Evolutionary conservation across 139 green algal genomes (phyloP).

Genomic region (Picochlorum sp.): DNA sequence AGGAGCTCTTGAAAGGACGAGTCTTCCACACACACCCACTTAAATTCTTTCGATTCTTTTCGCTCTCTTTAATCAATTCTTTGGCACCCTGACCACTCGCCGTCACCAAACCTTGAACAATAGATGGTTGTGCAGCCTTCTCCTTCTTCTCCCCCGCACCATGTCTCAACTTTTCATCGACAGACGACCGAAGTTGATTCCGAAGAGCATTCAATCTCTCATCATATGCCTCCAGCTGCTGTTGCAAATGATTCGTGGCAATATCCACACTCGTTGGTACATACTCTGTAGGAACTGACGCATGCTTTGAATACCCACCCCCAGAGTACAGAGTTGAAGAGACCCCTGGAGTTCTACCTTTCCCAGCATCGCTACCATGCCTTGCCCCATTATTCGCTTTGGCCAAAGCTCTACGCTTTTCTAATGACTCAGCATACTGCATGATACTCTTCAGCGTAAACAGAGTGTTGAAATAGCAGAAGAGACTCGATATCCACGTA

Average conservation of each 20-base stretch:
- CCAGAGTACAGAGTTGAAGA: too few species aligned
- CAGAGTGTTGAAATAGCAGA: too few species aligned
- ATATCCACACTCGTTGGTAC: neutral
- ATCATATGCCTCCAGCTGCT: conserved; percentile 7
- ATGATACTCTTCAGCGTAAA: too few species aligned
- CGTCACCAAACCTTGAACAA: conserved; percentile 15
- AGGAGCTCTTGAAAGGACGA: conserved; percentile 9
- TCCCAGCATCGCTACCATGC: too few species aligned
- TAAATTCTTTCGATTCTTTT: neutral
- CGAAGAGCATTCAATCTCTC: conserved; percentile 5
- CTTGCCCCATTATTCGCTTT: too few species aligned
- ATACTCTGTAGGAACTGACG: too few species aligned
- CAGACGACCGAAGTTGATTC: conserved; percentile 3
- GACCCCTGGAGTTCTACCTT: too few species aligned
- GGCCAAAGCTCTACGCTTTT: too few species aligned
- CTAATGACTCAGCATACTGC: too few species aligned
- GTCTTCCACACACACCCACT: conserved; percentile 6
- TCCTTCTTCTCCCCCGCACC: neutral
- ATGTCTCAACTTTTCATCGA: neutral
- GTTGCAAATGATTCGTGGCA: conserved; percentile 4
- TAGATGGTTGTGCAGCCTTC: conserved; percentile 3
- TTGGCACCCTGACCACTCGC: conserved; percentile 23
- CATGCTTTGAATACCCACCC: too few species aligned
- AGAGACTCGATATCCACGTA: too few species aligned
- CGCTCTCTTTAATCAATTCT: conserved; percentile 9